Evolutionary conservation across 2,329 filamentous ascomycete species (phyloP), one percentile per base, ranked within the genome.

Genomic region (Xylariaceae sp.): DNA sequence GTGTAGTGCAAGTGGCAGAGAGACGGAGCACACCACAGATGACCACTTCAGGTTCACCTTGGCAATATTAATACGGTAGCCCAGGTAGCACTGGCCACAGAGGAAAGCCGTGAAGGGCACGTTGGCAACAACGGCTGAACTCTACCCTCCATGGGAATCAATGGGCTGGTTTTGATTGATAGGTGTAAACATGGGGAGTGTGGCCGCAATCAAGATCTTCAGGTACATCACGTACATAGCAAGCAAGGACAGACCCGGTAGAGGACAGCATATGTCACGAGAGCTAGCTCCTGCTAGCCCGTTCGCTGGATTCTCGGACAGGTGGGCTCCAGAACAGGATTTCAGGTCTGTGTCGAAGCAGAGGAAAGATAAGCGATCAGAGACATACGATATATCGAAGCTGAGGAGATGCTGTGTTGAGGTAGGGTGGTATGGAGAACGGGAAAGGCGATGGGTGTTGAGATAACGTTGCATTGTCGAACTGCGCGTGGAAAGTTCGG

Each of bases 151-250:
- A 59, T 53, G 59, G 62, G 51, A 59, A 45, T 50, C 51, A 56
- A 41, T 53, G 55, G 8, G 53, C 49, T 60, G 55, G 54, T 30
- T 30, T 30, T 30, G 23, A 30, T 30, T 30, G 23, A 30, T 54
- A 58, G 47, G 41, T 30, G 53, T 51, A 49, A 50, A 55, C 35
- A 51, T 48, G 53, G 50, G 56, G 59, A 58, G 60, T 58, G 39
- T 60, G 63, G 60, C 64, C 66, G 63, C 66, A 69, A 65, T 53
- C 62, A 66, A 65, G 68, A 71, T 69, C 66, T 69, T 68, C 65
- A 70, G 67, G 68, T 57, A 68, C 66, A 60, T 58, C 61, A 65
- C 41, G 23, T 30, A 30, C 37, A 59, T 56, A 51, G 47, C 34
- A 37, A 7, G 51, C 55, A 53, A 44, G 50, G 57, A 15, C 62